These are phyloP conservation scores for Pyrenula massariospora DNA, from an alignment of 495 filamentous ascomycete species.

Conservation along the genomic window DNA sequence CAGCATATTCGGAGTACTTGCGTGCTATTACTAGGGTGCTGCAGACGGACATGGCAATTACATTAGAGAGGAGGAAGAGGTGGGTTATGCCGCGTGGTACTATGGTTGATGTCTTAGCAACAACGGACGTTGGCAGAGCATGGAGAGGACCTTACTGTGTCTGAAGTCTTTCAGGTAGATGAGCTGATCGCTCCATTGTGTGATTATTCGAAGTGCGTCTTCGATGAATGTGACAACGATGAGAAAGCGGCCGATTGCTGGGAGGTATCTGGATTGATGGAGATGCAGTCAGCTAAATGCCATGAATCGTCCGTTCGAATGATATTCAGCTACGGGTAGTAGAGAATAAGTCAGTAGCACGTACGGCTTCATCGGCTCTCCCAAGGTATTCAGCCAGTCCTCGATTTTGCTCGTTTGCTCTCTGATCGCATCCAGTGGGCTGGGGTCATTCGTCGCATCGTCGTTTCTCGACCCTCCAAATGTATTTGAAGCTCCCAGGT, in stretches of 20 bases:
- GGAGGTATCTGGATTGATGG: conserved; percentile 62
- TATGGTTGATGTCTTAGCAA: conserved; percentile 21
- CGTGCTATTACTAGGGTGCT: conserved; percentile 80
- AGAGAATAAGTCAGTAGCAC: conserved; percentile 29
- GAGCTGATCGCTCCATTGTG: conserved; percentile 96
- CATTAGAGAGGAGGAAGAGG: conserved; percentile 83
- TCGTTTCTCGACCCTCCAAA: conserved; percentile 56
- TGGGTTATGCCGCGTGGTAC: conserved; percentile 87
- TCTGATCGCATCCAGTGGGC: conserved; percentile 81
- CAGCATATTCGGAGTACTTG: conserved; percentile 84
- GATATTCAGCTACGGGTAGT: no score
- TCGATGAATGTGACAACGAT: conserved; percentile 98
- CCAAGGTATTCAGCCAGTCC: conserved; percentile 78
- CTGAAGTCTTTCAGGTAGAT: conserved; percentile 86
- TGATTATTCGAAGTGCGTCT: conserved; percentile 89
- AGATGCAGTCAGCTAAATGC: conserved; percentile 24
- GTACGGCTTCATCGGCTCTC: conserved; percentile 93
- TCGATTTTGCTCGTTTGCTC: conserved; percentile 97
- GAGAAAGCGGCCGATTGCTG: conserved; percentile 88
- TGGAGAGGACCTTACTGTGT: conserved; percentile 53
- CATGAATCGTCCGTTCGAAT: no score
- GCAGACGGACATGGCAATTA: conserved; percentile 76
- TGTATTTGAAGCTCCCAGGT: conserved; percentile 67
- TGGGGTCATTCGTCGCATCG: conserved; percentile 59
- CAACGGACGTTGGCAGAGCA: neutral